Base-by-base conservation (phyloP, 2,329 filamentous ascomycete genomes). In the Dactylonectria macrodidyma region DNA sequence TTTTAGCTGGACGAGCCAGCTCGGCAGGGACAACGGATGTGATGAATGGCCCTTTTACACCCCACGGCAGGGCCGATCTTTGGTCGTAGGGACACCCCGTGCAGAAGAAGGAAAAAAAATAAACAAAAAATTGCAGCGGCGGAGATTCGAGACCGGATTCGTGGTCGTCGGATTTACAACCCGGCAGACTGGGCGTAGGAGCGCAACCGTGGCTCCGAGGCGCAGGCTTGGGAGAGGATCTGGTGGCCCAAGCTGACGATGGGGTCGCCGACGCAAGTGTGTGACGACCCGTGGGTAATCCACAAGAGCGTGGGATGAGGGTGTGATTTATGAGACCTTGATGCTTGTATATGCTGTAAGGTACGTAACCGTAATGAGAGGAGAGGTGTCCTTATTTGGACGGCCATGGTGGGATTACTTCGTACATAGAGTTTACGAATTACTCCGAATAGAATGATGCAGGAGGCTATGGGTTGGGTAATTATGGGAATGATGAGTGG, bases 401-500 rank as follows among this genome's bases (percentile, higher is more conserved):
- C 4, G 41, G 8, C 16, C 41, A 8, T n/a, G 14, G 41, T 44
- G 7, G 16, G 14, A n/a, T n/a, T 44, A 8, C 19, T 19, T 19
- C 19, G 19, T 19, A 19, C n/a, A 30, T 30, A 30, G 41, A 8
- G 41, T 44, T 44, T 44, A 44, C 41, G 41, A 44, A 44, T 44
- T 44, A n/a, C 41, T n/a, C 14, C 7, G 41, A n/a, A 44, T 8
- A 44, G 41, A n/a, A 44, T 1, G 16, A n/a, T 30, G 26, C 26
- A n/a, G n/a, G 14, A n/a, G 14, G 16, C 7, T 2, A 14, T 44
- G 41, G 41, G 41, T 44, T 44, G 14, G 41, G 41, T 44, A 44
- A 44, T 7, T 30, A 30, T 30, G 41, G 71, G 36, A 38, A 38
- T 38, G 36, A 19, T 56, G 57, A 52, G 63, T 67, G 67, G 26